A percentile compares a stretch with the other conserved stretches of the same genome.
Evolutionary conservation across 768 basidiomycete genomes (phyloP).

Genomic region (Mycena albidolilacea): DNA sequence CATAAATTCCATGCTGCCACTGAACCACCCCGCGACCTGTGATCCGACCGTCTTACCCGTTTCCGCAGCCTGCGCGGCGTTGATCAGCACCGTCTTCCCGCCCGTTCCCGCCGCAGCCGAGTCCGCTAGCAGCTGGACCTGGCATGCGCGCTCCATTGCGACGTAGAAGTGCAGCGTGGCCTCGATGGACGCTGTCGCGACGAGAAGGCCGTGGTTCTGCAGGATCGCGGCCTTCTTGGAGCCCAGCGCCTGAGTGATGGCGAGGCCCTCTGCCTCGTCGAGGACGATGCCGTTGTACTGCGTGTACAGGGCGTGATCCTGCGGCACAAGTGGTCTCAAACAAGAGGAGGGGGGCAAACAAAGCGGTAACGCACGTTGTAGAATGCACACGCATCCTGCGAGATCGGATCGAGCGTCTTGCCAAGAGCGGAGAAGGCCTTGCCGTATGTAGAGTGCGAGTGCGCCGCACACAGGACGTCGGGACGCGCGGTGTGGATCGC

Average conservation of each 20-base stretch:
- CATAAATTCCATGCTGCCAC: slow-evolving; percentile 54
- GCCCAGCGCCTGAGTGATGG: slow-evolving; percentile 61
- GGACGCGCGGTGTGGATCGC: slow-evolving; percentile 62
- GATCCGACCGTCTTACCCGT: slow-evolving; percentile 47
- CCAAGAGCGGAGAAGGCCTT: slow-evolving; percentile 66
- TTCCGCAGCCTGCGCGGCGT: slow-evolving; percentile 45
- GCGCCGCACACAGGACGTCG: slow-evolving; percentile 62
- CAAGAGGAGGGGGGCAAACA: background rate
- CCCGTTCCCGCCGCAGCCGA: slow-evolving; percentile 44
- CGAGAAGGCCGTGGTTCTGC: slow-evolving; percentile 60
- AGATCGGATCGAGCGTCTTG: slow-evolving; percentile 57
- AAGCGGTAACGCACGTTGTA: slow-evolving; percentile 44
- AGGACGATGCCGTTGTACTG: slow-evolving; percentile 66
- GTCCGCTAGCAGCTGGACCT: slow-evolving; percentile 62
- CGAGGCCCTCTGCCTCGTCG: slow-evolving; percentile 58
- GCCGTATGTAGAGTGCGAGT: slow-evolving; percentile 65
- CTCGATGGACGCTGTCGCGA: slow-evolving; percentile 58
- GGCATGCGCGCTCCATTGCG: slow-evolving; percentile 61
- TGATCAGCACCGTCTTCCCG: slow-evolving; percentile 47
- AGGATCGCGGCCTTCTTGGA: slow-evolving; percentile 59
- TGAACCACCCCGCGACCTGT: slow-evolving; percentile 54
- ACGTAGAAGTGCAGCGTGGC: slow-evolving; percentile 59
- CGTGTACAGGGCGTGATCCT: slow-evolving; percentile 58
- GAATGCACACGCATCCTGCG: slow-evolving; percentile 62
- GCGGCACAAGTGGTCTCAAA: background rate